Evolutionary conservation across 2,329 filamentous ascomycete genomes (phyloP), one percentile per base, ranked within the genome.

Genomic region (Cladosporium oxysporum): DNA sequence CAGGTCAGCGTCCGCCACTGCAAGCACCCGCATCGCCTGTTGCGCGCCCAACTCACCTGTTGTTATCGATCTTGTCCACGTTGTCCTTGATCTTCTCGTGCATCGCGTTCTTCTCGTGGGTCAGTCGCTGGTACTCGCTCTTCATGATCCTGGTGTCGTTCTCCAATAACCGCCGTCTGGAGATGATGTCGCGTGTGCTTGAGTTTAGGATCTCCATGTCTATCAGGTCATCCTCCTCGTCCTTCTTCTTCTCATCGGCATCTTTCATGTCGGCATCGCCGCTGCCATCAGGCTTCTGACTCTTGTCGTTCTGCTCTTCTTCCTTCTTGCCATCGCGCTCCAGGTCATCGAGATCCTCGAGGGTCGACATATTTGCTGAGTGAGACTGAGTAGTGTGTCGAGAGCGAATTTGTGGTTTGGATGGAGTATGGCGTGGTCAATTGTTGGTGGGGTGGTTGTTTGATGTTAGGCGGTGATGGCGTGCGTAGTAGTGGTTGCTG

Each of bases 21-120:
- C 97, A 73, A 23, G 33, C 28, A 26, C 29, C 53, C 59, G 23
- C 16, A 21, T 44, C 16, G 26, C 16, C 16, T n/a, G 21, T 14
- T 35, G 41, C 44, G 58, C 58, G 16, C 41, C 21, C n/a, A n/a
- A 73, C 85, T 71, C 83, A 96, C 93, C 93, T 88, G 84, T 99
- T 99, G 82, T 99, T 98, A 72, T 96, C 93, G 76, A 99, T 99
- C 87, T 99, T 99, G 73, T 99, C 96, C 75, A 92, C 83, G 76
- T 99, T 99, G 78, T 99, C 95, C 85, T 97, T 98, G 80, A 99
- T 98, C 85, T 97, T 98, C 80, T 98, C 94, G 66, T 89, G 89
- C 95, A 99, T 99, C 58, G 92, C 90, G 59, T 90, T 88, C 83
- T 97, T 97, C 82, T 99, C 95, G 76, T 99, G 95, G 74, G 90